These are phyloP conservation scores for Colletotrichum cordylinicola DNA, from an alignment of 2,329 filamentous ascomycete species.

Conservation along the genomic window DNA sequence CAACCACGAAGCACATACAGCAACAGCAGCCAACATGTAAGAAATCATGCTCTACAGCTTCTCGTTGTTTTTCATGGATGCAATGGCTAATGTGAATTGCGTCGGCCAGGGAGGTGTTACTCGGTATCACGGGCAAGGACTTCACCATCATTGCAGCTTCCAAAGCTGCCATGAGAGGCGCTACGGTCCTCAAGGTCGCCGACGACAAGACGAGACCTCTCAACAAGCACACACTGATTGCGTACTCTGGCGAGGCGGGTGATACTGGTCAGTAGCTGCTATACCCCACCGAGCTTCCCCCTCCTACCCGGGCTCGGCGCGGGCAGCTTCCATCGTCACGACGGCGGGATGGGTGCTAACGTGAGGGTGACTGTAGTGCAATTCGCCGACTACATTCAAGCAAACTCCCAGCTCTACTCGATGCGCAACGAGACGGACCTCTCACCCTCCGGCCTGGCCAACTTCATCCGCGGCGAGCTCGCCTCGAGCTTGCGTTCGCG, in stretches of 20 bases:
- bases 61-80: background rate
- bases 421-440: conserved; percentile 98
- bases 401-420: conserved; percentile 96
- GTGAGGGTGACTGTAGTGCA: conserved; percentile 67
- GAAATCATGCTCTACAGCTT: conserved; percentile 8
- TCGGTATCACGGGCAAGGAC: conserved; percentile 99
- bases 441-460: conserved; percentile 84
- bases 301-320: background rate
- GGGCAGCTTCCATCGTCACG: background rate
- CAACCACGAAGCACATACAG: background rate
- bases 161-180: conserved; percentile 97
- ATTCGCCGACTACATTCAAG: conserved; percentile 99
- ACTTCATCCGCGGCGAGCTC: conserved; percentile 93
- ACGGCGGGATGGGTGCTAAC: background rate
- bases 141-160: conserved; percentile 97
- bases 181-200: conserved; percentile 90
- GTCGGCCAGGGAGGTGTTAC: conserved; percentile 83
- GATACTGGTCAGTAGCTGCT: conserved; percentile 74
- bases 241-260: conserved; percentile 93
- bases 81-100: conserved; percentile 18
- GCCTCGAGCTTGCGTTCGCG: conserved; percentile 88
- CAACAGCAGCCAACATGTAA: conserved; percentile 32
- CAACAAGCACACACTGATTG: conserved; percentile 94
- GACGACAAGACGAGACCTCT: conserved; percentile 96
- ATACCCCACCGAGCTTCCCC: background rate